Conservation (phyloP, 805 yeast genomes). For the Starmera caribaea region DNA sequence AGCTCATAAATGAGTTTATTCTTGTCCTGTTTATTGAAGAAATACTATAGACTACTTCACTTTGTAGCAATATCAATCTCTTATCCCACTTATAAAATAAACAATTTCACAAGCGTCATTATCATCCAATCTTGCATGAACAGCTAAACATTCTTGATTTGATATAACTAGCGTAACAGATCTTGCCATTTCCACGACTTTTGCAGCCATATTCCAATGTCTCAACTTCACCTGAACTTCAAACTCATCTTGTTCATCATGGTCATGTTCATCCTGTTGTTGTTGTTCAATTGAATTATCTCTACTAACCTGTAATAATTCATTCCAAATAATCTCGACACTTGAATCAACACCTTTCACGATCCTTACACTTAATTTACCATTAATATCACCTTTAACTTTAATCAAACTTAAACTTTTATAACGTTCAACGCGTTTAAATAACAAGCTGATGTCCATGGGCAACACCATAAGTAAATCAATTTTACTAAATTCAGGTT, state of each 20-base stretch:
- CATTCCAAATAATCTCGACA: constrained; percentile 53
- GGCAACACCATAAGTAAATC: constrained; percentile 45
- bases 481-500: constrained; percentile 51
- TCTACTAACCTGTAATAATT: constrained; percentile 33
- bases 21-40: no score
- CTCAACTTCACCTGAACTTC: constrained; percentile 43
- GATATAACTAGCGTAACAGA: constrained; percentile 51
- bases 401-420: constrained; percentile 40
- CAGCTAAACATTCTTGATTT: constrained; percentile 46
- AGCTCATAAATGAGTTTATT: constrained; percentile 15
- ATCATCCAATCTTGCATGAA: constrained; percentile 61
- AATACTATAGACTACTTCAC: no score
- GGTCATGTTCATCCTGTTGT: constrained; percentile 6
- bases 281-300: constrained; percentile 19
- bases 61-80: no score
- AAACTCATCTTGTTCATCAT: constrained; percentile 21
- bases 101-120: constrained; percentile 55
- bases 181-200: constrained; percentile 50
- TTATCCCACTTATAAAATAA: constrained; percentile 38
- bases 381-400: constrained; percentile 39
- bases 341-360: constrained; percentile 43
- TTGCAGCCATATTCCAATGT: constrained; percentile 63
- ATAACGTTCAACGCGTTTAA: constrained; percentile 60
- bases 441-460: constrained; percentile 37
- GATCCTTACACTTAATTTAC: constrained; percentile 40